Percentiles rank a stretch among this genome's conserved stretches.
Evolutionary conservation across 2,329 filamentous ascomycete genomes (phyloP).

Genomic region (Hypoxylon sp.): DNA sequence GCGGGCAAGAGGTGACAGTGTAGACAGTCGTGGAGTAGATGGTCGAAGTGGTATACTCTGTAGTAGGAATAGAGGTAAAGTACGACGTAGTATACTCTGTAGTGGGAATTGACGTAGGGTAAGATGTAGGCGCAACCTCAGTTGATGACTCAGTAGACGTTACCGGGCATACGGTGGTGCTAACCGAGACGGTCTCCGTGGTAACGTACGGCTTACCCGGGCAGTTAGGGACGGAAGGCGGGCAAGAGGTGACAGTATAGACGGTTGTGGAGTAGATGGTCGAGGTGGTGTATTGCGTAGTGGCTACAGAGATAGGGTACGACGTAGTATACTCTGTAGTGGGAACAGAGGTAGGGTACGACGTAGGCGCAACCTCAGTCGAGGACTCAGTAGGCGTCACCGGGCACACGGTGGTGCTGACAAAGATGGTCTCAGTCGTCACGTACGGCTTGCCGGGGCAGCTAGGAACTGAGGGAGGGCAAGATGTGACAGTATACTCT

Average conservation of each 20-base stretch:
- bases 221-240: constrained; percentile 3
- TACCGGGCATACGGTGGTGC: constrained; percentile 14
- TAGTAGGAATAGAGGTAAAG: no score
- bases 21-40: constrained; percentile 1
- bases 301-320: constrained; percentile 2
- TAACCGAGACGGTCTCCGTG: constrained; percentile 11
- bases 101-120: no score
- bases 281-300: constrained; percentile 6
- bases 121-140: no score
- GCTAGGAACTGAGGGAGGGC: constrained; percentile 28
- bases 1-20: constrained; percentile 6
- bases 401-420: constrained; percentile 29
- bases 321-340: constrained; percentile 4
- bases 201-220: constrained; percentile 4
- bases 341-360: constrained; percentile 7
- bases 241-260: constrained; percentile 6
- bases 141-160: constrained; percentile 11
- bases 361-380: not conserved
- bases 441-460: constrained; percentile 30
- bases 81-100: no score
- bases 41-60: no score
- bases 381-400: constrained; percentile 14
- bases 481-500: constrained; percentile 30
- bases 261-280: constrained; percentile 6
- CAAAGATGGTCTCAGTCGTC: constrained; percentile 22